Conservation (phyloP, 163 green algal species). For the Chlamydomonas reinhardtii region DNA sequence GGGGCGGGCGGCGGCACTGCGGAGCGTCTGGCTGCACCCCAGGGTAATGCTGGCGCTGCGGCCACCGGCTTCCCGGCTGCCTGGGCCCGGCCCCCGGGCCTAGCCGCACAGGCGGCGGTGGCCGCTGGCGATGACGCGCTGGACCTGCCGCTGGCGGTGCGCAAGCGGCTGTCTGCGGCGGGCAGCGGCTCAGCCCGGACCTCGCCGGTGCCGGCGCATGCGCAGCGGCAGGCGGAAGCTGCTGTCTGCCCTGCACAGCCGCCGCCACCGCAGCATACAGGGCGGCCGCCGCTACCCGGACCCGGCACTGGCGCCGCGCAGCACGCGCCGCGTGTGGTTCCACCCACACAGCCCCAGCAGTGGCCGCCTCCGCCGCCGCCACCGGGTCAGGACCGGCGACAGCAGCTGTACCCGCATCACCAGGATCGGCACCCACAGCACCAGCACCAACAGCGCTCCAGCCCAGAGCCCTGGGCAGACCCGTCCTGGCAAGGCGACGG, state of each 20-base stretch:
- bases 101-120: too few species aligned
- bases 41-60: too few species aligned
- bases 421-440: neutral
- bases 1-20: too few species aligned
- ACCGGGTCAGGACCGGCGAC: too few species aligned
- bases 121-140: neutral
- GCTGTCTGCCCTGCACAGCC: neutral
- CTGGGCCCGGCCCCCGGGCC: too few species aligned
- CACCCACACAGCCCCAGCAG: neutral
- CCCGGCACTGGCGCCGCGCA: too few species aligned
- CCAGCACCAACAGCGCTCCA: neutral
- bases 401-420: neutral
- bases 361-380: neutral
- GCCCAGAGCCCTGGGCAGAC: neutral
- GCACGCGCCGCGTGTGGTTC: too few species aligned
- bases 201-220: neutral
- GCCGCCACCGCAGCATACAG: too few species aligned
- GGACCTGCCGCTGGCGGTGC: constrained; percentile 12
- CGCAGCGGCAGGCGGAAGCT: neutral
- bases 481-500: neutral
- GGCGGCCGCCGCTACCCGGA: too few species aligned
- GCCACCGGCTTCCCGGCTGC: too few species aligned
- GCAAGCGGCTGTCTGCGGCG: constrained; percentile 22
- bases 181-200: neutral
- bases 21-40: too few species aligned